Percentiles rank a stretch among this genome's conserved stretches.
Conservation (phyloP, 345 rosid species). For the Erucastrum elatum region DNA sequence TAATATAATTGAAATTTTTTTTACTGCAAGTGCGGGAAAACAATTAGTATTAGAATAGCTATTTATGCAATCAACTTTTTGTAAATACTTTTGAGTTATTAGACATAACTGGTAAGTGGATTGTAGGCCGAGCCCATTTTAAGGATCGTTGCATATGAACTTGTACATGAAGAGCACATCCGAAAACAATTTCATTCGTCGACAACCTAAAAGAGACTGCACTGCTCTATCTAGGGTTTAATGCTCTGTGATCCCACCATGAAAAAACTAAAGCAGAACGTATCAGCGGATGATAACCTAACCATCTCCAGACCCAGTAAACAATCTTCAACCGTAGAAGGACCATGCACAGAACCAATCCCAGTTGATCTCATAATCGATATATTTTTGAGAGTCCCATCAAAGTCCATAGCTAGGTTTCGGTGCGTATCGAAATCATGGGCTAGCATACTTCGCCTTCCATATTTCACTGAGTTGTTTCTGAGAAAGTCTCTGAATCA, state of each 20-base stretch:
- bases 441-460: neutral
- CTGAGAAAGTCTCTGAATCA: neutral
- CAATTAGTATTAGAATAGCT: too few relatives aligned
- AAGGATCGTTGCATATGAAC: too few relatives aligned
- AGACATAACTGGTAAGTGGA: too few relatives aligned
- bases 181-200: neutral
- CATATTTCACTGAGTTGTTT: neutral
- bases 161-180: too few relatives aligned
- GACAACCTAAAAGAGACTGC: too few relatives aligned
- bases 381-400: neutral
- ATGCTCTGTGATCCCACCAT: neutral
- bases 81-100: too few relatives aligned
- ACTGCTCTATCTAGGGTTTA: neutral
- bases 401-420: neutral
- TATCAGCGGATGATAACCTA: neutral
- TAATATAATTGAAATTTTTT: too few relatives aligned
- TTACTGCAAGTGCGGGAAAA: too few relatives aligned
- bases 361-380: neutral
- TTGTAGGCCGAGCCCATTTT: too few relatives aligned
- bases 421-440: neutral
- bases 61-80: too few relatives aligned
- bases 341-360: neutral
- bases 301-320: neutral
- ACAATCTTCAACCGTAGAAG: neutral
- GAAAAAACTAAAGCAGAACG: neutral